These are phyloP conservation scores for Singerocomus inundabilis DNA, from an alignment of 1,284 basidiomycete species.

Conservation along the genomic window DNA sequence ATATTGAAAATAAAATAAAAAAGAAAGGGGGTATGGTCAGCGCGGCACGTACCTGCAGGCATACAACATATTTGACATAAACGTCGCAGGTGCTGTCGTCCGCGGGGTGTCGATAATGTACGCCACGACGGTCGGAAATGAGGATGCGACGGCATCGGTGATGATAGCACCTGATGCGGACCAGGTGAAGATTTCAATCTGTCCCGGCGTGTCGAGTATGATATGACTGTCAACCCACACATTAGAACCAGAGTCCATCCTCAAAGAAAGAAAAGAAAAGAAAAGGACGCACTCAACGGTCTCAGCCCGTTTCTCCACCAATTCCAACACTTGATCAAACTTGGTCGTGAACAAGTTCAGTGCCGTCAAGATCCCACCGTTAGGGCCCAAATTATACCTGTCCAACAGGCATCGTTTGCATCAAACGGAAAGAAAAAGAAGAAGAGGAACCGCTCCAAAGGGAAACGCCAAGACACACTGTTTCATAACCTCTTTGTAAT, in stretches of 20 bases:
- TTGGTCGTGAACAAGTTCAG: conserved; percentile 99
- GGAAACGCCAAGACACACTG: conserved; percentile 59
- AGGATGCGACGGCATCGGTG: conserved; percentile 94
- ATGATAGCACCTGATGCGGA: conserved; percentile 98
- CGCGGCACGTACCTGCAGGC: conserved; percentile 80
- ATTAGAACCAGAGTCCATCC: not conserved
- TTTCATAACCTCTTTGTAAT: conserved; percentile 99
- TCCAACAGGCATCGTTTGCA: conserved; percentile 7
- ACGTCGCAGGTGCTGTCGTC: conserved; percentile 93
- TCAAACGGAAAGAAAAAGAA: conserved; percentile 16
- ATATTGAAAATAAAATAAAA: not conserved
- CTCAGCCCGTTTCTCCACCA: conserved; percentile 90
- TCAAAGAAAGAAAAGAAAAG: not conserved
- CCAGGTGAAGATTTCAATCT: conserved; percentile 99
- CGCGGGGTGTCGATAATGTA: conserved; percentile 98
- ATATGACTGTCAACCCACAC: conserved; percentile 63
- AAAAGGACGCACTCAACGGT: conserved; percentile 72
- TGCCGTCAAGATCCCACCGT: conserved; percentile 96
- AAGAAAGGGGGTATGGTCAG: not conserved
- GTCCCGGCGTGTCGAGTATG: conserved; percentile 95
- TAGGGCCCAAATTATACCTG: conserved; percentile 97
- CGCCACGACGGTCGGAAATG: conserved; percentile 91
- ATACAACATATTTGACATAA: conserved; percentile 99
- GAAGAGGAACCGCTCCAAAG: not conserved
- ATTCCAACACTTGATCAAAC: conserved; percentile 93